These are phyloP conservation scores for Centella asiatica DNA, from an alignment of 129 eudicot species.

Conservation along the genomic window DNA sequence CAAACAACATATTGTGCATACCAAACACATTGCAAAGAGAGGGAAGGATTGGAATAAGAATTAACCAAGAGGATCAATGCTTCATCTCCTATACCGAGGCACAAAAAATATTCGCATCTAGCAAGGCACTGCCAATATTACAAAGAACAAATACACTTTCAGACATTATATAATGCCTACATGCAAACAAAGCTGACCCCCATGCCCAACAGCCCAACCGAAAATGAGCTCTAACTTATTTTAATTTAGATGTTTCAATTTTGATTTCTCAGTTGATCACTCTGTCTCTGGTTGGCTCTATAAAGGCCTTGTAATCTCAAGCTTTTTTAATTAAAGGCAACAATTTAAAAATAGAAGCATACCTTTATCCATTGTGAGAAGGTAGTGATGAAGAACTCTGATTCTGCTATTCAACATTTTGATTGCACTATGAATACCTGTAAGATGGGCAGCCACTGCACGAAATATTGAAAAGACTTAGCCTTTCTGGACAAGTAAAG, in stretches of 20 bases:
- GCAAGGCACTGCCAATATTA: too few species aligned
- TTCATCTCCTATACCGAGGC: too few species aligned
- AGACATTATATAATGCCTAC: neutral
- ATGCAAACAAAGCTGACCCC: neutral
- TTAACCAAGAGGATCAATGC: neutral
- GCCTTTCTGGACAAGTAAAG: neutral
- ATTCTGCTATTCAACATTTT: conserved; percentile 95
- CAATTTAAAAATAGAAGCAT: conserved; percentile 3
- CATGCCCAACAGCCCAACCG: too few species aligned
- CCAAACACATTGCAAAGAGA: too few species aligned
- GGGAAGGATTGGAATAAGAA: neutral
- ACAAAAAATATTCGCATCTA: neutral
- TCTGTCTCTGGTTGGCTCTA: neutral
- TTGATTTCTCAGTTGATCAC: too few species aligned
- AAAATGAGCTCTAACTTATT: neutral
- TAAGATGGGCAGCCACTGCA: conserved; percentile 98
- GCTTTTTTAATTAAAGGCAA: neutral
- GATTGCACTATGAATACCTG: conserved; percentile 96
- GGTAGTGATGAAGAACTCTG: conserved; percentile 88
- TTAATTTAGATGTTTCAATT: too few species aligned
- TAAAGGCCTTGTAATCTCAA: neutral
- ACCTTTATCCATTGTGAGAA: conserved; percentile 89
- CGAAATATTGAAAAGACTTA: conserved; percentile 2
- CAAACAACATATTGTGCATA: too few species aligned
- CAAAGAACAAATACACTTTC: neutral